Base-by-base conservation (phyloP, 108 stramenopile species). In the Cyclotella sp. region DNA sequence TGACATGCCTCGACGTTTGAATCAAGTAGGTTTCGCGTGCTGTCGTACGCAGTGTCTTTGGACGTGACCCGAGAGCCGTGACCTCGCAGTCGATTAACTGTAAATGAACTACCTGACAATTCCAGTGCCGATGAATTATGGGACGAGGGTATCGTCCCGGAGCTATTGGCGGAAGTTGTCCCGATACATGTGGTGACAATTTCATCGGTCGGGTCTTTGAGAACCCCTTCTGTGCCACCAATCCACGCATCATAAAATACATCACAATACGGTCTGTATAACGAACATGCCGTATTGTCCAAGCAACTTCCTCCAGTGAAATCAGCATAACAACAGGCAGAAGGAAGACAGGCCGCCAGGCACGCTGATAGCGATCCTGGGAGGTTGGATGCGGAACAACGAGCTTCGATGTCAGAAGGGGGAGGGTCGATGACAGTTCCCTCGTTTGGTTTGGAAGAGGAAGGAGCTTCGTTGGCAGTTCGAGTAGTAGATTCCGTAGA, bases 221-320 rank as follows among this genome's bases (percentile, higher is more conserved):
- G 51, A 16, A 77, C 62, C 3, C 76, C 76, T 51, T 77, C 76
- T 3, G 76, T 62, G 16, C 68, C 62, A n/a, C 69, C 69, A 19
- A 34, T 21, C 76, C 76, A 77, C 0, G 76, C 15, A 44, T 77
- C 76, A 53, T 70, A 63, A 62, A 77, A 63, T 19, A 63, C 55
- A 63, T 77, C 76, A 52, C 76, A 77, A 45, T 77, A 47, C 19
- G 76, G 76, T 30, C 67, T 61, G 41, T 77, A 77, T 21, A n/a
- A 29, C 24, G 45, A 22, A 42, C 76, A 77, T 8, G 27, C 59
- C 3, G 10, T 21, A n/a, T 63, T 61, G 18, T 77, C 62, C 9
- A 63, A 41, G 42, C 76, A 77, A 21, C 41, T 57, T 34, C 40
- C 43, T 22, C 68, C 68, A 1, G 45, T 14, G 11, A 24, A 54